Conservation (phyloP, 192 early-diverging fungal genomes). For the Nowakowskiella sp. region DNA sequence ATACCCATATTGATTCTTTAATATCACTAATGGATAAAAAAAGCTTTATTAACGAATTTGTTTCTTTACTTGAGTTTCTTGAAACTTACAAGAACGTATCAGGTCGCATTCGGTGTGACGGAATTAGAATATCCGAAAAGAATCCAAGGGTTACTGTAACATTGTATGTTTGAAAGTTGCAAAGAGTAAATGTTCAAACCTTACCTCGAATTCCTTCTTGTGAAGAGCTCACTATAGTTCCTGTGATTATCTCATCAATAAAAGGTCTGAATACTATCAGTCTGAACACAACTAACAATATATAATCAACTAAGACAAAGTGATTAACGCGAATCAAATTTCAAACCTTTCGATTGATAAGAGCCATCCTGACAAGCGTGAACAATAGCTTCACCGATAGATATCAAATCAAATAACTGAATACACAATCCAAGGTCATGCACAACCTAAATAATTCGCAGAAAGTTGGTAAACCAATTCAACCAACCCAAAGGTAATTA, state of each 20-base stretch:
- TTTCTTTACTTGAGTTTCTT: conserved; percentile 2
- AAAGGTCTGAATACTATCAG: conserved; percentile 11
- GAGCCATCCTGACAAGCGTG: conserved; percentile 15
- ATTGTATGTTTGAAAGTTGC: too few relatives aligned
- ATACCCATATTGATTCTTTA: not conserved
- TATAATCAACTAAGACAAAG: not conserved
- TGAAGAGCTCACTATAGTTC: too few relatives aligned
- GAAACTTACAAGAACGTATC: too few relatives aligned
- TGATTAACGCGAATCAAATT: not conserved
- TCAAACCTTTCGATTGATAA: conserved; percentile 13
- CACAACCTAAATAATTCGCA: too few relatives aligned
- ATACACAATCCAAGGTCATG: conserved; percentile 9
- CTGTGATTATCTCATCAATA: conserved; percentile 3
- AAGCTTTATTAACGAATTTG: conserved; percentile 6
- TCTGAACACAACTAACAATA: conserved; percentile 5
- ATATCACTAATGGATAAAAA: not conserved
- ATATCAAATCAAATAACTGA: conserved; percentile 3
- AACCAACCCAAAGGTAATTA: too few relatives aligned
- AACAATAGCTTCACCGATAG: conserved; percentile 8
- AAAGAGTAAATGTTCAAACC: too few relatives aligned
- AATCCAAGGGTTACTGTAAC: conserved; percentile 7
- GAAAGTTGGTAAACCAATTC: too few relatives aligned
- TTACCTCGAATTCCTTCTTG: not conserved
- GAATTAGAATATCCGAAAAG: conserved; percentile 14
- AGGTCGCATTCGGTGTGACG: too few relatives aligned